Base-by-base conservation (phyloP, 2,329 filamentous ascomycete genomes). In the Ceratocystiopsis sp. region DNA sequence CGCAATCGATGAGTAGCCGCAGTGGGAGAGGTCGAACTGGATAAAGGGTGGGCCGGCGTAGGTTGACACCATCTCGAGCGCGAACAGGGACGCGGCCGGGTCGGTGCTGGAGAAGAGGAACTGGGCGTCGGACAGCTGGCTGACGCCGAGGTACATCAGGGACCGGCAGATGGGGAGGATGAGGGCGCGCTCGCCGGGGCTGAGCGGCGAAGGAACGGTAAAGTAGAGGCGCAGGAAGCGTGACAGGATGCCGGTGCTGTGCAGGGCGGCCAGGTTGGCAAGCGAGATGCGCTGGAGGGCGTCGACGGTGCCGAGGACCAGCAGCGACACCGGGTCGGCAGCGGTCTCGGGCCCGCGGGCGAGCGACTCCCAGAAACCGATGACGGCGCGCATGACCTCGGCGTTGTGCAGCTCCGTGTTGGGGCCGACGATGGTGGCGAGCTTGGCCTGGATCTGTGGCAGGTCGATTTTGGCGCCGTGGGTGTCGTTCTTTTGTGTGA, bases 1-100 rank as follows among this genome's bases (percentile, higher is more conserved):
- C 57, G 98, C 93, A 48, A 96, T 74, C 0, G 91, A 94, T 14
- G 84, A 83, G 59, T 85, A 89, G 0, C 93, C 93, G 57, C 86
- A 72, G 15, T 85, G 64, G 1, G 86, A 91, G 18, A 98, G 68
- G 57, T 98, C 91, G 59, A 98, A 96, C 52, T 96, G 86, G 51
- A 98, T 81, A 57, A 84, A 87, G 0, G 87, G 75, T 7, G 91
- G 85, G 14, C 77, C 74, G 50, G 80, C 78, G 46, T 89, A 85
- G 40, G 69, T 69, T 49, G 78, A 76, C 50, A 93, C 74, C 56
- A 83, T 80, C 42, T 77, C 71, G 17, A 93, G 65, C 49, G 69
- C 74, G 54, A 93, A 91, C 41, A 80, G 73, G 13, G 83, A 70
- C 0, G 73, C 68, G 40, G 64, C 62, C 8, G 67, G 52, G 2